Evolutionary conservation across 2,329 filamentous ascomycete genomes (phyloP), one percentile per base, ranked within the genome.

Genomic region (Alternaria incomplexa): DNA sequence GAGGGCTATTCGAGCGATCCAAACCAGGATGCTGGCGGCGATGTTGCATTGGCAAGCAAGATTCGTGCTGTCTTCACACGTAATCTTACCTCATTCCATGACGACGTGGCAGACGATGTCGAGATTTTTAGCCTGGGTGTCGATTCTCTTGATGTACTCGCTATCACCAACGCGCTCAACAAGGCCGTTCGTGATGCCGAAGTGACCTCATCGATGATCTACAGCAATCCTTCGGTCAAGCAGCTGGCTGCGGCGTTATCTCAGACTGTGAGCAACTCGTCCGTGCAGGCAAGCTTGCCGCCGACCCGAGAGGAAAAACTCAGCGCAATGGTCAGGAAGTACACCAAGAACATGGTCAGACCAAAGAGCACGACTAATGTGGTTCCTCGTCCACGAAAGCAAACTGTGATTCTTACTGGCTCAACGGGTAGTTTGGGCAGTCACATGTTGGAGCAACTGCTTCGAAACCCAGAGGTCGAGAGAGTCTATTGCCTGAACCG

Each of bases 391-490:
- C 44, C 58, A 25, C 43, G 20, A 9, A 56, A 44, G 15, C 51
- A 56, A 2, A 57, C 69, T 9, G 62, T 74, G 5, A 46, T 72
- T 8, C 48, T 74, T 3, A 75, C 73, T 4, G 73, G 73, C 15
- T 68, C 71, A 10, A 75, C 73, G 12, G 73, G 73, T 5, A 67
- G 64, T 22, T 66, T 75, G 6, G 73, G 73, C 4, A 65, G 60
- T 3, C 62, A 74, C 11, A 57, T 74, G 20, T 68, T 75, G 7
- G 58, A 70, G 30, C 54, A 66, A 11, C 59, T 75, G n/a, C 65
- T 73, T 7, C 45, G 36, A 3, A 57, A 65, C 22, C 53, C 68
- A 0, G 46, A 50, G 9, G 61, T 74, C 10, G 56, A 66, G n/a
- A 64, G 53, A 2, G 54, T 75, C 10, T 74, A 71, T 56, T 70